Conservation (phyloP, 306 rosid species). For the Carpinus fangiana region DNA sequence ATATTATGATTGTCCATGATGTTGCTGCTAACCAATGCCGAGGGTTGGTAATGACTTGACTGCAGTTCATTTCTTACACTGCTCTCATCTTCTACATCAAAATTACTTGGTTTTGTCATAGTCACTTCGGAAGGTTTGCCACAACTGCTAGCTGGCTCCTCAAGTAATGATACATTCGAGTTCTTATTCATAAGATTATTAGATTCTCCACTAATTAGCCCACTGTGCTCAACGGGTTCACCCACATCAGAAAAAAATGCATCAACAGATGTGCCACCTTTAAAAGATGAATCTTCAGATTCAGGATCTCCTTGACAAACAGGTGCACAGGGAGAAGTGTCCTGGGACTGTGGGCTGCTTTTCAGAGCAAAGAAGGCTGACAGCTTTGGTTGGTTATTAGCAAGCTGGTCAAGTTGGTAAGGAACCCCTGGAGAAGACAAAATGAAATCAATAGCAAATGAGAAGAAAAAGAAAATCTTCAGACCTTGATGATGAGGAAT, state of each 20-base stretch:
- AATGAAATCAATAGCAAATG: neutral
- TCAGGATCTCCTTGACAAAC: slow-evolving; percentile 40
- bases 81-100: slow-evolving; percentile 33
- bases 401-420: slow-evolving; percentile 74
- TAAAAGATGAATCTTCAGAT: slow-evolving; percentile 36
- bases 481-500: neutral
- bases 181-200: slow-evolving; percentile 35
- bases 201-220: slow-evolving; percentile 35
- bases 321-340: slow-evolving; percentile 30
- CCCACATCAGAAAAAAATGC: slow-evolving; percentile 31
- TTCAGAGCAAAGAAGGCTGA: slow-evolving; percentile 65
- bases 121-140: slow-evolving; percentile 37
- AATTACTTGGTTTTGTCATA: slow-evolving; percentile 32
- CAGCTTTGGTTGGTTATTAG: slow-evolving; percentile 67
- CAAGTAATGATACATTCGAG: slow-evolving; percentile 29
- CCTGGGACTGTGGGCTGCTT: slow-evolving; percentile 34
- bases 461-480: slow-evolving; percentile 4
- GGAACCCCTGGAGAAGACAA: slow-evolving; percentile 65
- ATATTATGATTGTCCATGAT: slow-evolving; percentile 34
- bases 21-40: slow-evolving; percentile 39
- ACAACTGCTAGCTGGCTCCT: slow-evolving; percentile 35
- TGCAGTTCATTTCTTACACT: slow-evolving; percentile 36
- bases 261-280: slow-evolving; percentile 45
- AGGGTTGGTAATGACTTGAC: slow-evolving; percentile 38
- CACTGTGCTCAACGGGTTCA: slow-evolving; percentile 26